Evolutionary conservation across 305 asterid genomes (phyloP), one percentile per base, ranked within the genome.

Genomic region (Fraxinus floribunda): DNA sequence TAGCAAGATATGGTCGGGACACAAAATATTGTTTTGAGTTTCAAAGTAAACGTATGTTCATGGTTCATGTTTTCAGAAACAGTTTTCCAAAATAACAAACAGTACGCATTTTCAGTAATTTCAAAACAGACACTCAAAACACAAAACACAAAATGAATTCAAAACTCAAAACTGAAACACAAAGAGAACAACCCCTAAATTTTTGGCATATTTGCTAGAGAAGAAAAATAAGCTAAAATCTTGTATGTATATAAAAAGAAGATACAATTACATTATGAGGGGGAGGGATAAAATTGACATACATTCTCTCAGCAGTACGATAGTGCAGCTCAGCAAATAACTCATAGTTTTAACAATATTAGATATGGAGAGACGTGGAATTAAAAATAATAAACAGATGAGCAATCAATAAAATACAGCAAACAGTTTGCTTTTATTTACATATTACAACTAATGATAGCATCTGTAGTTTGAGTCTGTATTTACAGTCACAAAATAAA

Each of bases 401-500:
- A 52, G 62, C 22, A 52, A 52, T 16, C 7, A 52, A 52, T 16
- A 52, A 52, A 52, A 52, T 52, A 52, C 22, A 52, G 7, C 62
- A 52, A 3, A 16, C 22, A 5, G 6, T 52, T 16, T 15, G 8
- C 20, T 16, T 49, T 52, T 49, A 82, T 78, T 68, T 85, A 88
- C 88, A 88, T 44, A 82, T 78, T 80, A 76, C 76, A 83, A 79
- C 82, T 82, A 76, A 76, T 85, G 81, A 86, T 84, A 83, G 80
- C 83, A 79, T 30, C 76, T 79, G 79, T 72, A 81, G 66, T 83
- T 83, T 46, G 73, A 80, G 73, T 71, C 83, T 78, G 85, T 84
- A 86, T 87, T 88, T 87, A 89, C 90, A 86, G 86, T 80, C 57
- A 46, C 35, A 83, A 41, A 72, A 15, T 41, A 79, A 81, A 70